Base-by-base conservation (phyloP, 1,284 basidiomycete genomes). In the Ceratobasidium sp. region DNA sequence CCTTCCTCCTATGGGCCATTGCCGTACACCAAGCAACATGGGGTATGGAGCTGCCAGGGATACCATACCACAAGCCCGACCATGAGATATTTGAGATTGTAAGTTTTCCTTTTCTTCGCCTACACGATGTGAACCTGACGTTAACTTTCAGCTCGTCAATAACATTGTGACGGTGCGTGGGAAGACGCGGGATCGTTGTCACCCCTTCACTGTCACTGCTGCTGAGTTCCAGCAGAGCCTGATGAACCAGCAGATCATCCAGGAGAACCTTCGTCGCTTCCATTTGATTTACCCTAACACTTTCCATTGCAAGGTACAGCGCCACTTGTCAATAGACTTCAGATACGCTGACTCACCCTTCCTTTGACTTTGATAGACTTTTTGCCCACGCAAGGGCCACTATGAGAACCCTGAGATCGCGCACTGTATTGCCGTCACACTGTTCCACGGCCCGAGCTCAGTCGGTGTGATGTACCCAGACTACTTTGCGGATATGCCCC, bases 231-330 rank as follows among this genome's bases (percentile, higher is more conserved):
- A 19, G 14, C 29, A 56, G 37, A 14, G 31, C 34, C 1, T 56
- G n/a, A 14, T 9, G 27, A 68, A 56, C 9, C 49, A 68, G 22
- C 14, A 51, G 24, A 14, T 24, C 5, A 56, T 68, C 16, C 65
- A 41, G n/a, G 13, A 68, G 11, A 68, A 68, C 27, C 34, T 68
- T 9, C 16, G n/a, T 5, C 19, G 2, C 13, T 68, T 68, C 37
- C 24, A 68, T 19, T 16, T 27, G 7, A 2, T 68, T 0, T 54
- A 56, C 29, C 65, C 65, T 0, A 68, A 68, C 37, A 34, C 1
- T 31, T 68, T 68, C 24, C 65, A 68, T 68, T 68, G 65, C 65
- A 56, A 41, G 31, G 58, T 59, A 24, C 16, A 19, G 31, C 19
- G 14, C 22, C 19, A 51, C 11, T 9, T 8, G 8, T n/a, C 8